Conservation (phyloP, 306 rosid genomes). For the Trichosanthes truncata region DNA sequence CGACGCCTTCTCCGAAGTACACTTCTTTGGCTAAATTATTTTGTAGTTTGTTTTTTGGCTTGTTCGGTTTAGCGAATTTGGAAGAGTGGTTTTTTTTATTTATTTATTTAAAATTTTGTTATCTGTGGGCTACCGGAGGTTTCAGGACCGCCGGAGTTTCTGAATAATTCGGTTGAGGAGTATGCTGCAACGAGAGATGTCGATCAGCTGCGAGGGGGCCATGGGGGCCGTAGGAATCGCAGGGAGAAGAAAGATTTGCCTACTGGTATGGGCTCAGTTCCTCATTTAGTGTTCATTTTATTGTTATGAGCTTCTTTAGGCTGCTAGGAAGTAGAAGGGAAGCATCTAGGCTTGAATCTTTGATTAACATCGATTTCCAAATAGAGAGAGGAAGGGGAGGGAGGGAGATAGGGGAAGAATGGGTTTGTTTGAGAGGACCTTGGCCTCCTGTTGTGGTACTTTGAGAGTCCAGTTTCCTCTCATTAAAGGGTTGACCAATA, state of each 20-base stretch:
- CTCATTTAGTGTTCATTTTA: not conserved
- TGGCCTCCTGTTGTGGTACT: not conserved
- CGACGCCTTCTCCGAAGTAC: slow-evolving; percentile 85
- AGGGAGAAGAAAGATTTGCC: slow-evolving; percentile 73
- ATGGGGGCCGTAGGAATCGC: slow-evolving; percentile 37
- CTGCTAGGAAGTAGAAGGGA: not conserved
- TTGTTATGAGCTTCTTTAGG: not conserved
- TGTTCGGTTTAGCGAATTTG: not conserved
- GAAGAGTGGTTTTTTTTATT: not conserved
- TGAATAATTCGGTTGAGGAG: slow-evolving; percentile 66
- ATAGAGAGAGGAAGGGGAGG: not conserved
- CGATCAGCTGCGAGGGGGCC: slow-evolving; percentile 43
- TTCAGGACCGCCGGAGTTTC: slow-evolving; percentile 80
- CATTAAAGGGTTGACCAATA: not conserved
- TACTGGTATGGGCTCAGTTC: slow-evolving; percentile 28
- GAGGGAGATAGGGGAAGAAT: not conserved
- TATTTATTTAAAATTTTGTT: not conserved
- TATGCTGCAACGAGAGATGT: slow-evolving; percentile 26
- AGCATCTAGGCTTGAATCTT: not conserved
- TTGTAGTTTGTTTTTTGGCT: not conserved
- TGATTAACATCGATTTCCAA: not conserved
- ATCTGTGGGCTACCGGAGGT: slow-evolving; percentile 29
- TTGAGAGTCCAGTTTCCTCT: not conserved
- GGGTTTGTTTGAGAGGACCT: not conserved
- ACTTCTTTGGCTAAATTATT: not conserved